phyloP scores from a whole-genome alignment of 768 basidiomycete genomes.

The Termitomyces sp. region DNA sequence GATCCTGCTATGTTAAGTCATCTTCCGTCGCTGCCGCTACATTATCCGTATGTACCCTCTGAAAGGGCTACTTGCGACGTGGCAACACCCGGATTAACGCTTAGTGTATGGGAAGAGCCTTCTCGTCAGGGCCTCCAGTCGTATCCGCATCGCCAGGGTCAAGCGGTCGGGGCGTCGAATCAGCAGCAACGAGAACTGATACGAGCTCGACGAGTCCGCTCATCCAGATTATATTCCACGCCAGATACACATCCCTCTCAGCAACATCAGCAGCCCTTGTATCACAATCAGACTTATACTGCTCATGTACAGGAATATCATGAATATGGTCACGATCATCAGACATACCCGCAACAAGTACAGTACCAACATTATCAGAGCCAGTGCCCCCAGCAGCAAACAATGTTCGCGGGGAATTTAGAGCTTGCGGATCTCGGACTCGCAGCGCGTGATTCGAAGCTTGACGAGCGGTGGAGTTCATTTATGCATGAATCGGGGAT shows the following conservation, averaged over 20 bases:
- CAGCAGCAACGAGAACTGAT: constrained; percentile 1
- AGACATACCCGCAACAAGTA: constrained; percentile 8
- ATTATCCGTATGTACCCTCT: constrained; percentile 15
- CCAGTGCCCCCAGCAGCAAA: constrained; percentile 2
- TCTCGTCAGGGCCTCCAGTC: neutral
- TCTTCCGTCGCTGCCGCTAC: neutral
- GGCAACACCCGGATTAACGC: neutral
- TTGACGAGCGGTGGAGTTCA: constrained; percentile 54
- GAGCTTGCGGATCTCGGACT: constrained; percentile 59
- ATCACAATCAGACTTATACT: neutral
- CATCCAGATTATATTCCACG: neutral
- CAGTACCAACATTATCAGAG: constrained; percentile 14
- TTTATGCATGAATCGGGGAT: constrained; percentile 55
- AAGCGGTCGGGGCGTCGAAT: neutral
- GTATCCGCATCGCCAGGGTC: neutral
- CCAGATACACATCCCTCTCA: neutral
- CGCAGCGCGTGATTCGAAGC: constrained; percentile 45
- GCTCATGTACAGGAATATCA: neutral
- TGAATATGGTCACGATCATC: neutral
- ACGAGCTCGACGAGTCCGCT: neutral
- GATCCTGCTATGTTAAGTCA: neutral
- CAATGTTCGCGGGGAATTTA: constrained; percentile 20
- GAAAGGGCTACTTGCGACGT: constrained; percentile 13
- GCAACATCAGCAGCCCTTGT: neutral
- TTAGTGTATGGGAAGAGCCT: neutral